Evolutionary conservation across 2,329 filamentous ascomycete genomes (phyloP).

Genomic region (Trichothecium roseum): DNA sequence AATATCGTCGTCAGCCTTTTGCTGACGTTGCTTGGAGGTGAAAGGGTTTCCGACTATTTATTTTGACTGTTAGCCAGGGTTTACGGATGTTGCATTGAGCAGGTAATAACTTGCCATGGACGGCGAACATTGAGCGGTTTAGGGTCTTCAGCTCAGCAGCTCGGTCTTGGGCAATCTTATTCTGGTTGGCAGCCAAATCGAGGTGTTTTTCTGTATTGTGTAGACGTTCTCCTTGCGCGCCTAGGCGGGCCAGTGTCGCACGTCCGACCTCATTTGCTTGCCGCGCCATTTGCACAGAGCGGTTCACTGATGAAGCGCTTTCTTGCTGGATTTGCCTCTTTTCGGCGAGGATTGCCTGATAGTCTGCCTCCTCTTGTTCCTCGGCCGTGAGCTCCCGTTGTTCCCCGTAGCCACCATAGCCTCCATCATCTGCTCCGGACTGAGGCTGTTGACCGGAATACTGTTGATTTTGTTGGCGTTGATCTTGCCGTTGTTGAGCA

Average conservation of each 20-base stretch:
- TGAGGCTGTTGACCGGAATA: slow-evolving; percentile 1
- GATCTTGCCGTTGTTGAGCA: slow-evolving; percentile 38
- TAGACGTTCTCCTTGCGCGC: slow-evolving; percentile 68
- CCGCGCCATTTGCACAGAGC: slow-evolving; percentile 28
- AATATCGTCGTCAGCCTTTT: slow-evolving; percentile 56
- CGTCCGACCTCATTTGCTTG: slow-evolving; percentile 48
- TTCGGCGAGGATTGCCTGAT: slow-evolving; percentile 45
- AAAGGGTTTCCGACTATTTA: slow-evolving; percentile 58
- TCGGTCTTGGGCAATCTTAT: slow-evolving; percentile 66
- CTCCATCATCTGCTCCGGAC: slow-evolving; percentile 10
- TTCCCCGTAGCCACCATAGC: slow-evolving; percentile 49
- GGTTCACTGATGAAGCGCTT: slow-evolving; percentile 37
- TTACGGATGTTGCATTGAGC: too few species aligned
- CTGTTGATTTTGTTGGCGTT: slow-evolving; percentile 18
- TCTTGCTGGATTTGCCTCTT: slow-evolving; percentile 65
- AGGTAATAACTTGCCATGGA: slow-evolving; percentile 33
- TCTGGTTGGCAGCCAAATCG: slow-evolving; percentile 68
- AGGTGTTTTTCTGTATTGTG: slow-evolving; percentile 77
- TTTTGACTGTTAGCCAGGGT: too few species aligned
- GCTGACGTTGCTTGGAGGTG: slow-evolving; percentile 55
- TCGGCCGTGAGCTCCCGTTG: slow-evolving; percentile 75
- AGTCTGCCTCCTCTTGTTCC: slow-evolving; percentile 61
- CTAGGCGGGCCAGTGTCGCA: slow-evolving; percentile 62
- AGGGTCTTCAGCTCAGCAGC: slow-evolving; percentile 74
- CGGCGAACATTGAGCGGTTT: slow-evolving; percentile 85